Evolutionary conservation across 1,284 basidiomycete genomes (phyloP), one percentile per base, ranked within the genome.

Genomic region (Pisolithus thermaeus): DNA sequence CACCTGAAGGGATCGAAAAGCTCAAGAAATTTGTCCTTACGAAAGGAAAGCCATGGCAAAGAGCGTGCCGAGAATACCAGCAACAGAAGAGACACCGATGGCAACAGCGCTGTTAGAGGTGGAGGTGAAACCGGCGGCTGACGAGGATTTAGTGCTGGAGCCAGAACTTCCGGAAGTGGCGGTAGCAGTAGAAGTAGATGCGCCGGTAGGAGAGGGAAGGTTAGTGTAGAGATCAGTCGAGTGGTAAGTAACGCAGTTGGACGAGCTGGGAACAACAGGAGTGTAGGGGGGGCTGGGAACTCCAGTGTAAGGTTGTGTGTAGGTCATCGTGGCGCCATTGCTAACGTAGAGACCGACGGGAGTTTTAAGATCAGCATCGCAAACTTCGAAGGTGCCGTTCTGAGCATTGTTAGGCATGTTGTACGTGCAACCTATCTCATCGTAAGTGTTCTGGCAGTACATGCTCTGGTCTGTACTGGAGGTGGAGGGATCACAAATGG

Each of bases 381-480:
- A 88, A 9, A 76, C 69, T 59, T 80, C 77, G 62, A 85, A 88
- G 7, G 71, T 71, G 14, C 76, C 76, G 32, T 77, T 71, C 43
- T 71, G 57, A n/a, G 79, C 82, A 39, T 73, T 72, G 57, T 76
- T 81, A 18, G 86, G 86, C 27, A 78, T 80, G 64, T 89, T 89
- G 70, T 82, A 87, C 3, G 61, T 55, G 61, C 86, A 90, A 0
- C 86, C 87, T 49, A 86, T 73, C 43, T 77, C 75, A 60, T 89
- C 87, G 56, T 72, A 81, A 49, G 75, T 72, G 69, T 86, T 79
- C 59, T 83, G 69, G 71, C 87, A 89, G 63, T 72, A 80, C 25
- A 70, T 58, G 1, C 70, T 20, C 42, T 67, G 64, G 30, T 69
- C 69, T 12, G 72, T 70, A 39, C 77, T 67, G 12, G 74, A 62